These are phyloP conservation scores for Escovopsis weberi DNA, from an alignment of 2,329 filamentous ascomycete species.

Conservation along the genomic window DNA sequence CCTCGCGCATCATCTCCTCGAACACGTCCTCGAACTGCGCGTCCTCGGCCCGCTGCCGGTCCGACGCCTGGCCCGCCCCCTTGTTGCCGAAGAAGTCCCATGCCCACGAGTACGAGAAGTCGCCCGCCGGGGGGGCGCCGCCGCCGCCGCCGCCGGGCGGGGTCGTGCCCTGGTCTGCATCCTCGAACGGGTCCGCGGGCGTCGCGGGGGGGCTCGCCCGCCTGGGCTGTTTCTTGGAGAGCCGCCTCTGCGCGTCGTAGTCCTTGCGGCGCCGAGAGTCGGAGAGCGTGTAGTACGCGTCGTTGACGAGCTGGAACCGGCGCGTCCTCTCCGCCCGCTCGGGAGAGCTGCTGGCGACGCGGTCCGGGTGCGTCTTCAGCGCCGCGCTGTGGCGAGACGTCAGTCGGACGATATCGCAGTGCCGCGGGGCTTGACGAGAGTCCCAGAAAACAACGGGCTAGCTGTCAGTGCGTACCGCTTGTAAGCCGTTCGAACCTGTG, in stretches of 20 bases:
- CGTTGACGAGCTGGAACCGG: slow-evolving; percentile 82
- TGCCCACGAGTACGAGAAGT: slow-evolving; percentile 61
- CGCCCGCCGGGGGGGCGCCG: slow-evolving; percentile 22
- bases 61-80: slow-evolving; percentile 19
- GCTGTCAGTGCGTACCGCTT: slow-evolving; percentile 49
- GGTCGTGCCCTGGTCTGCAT: slow-evolving; percentile 22
- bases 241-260: slow-evolving; percentile 55
- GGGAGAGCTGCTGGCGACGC: slow-evolving; percentile 69
- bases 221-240: slow-evolving; percentile 11
- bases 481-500: slow-evolving; percentile 87
- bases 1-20: slow-evolving; percentile 78
- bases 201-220: slow-evolving; percentile 8
- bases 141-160: too few species aligned
- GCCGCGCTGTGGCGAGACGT: slow-evolving; percentile 45
- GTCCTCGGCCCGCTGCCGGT: slow-evolving; percentile 43
- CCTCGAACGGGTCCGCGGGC: slow-evolving; percentile 30
- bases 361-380: slow-evolving; percentile 85
- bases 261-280: slow-evolving; percentile 63
- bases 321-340: slow-evolving; percentile 71
- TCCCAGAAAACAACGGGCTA: too few species aligned
- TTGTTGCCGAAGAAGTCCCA: slow-evolving; percentile 43
- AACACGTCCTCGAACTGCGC: slow-evolving; percentile 82
- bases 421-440: too few species aligned
- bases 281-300: slow-evolving; percentile 84
- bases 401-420: too few species aligned